Evolutionary conservation across 768 basidiomycete species (phyloP), one percentile per base, ranked within the genome.

Genomic region (Leccinellum rugosiceps): DNA sequence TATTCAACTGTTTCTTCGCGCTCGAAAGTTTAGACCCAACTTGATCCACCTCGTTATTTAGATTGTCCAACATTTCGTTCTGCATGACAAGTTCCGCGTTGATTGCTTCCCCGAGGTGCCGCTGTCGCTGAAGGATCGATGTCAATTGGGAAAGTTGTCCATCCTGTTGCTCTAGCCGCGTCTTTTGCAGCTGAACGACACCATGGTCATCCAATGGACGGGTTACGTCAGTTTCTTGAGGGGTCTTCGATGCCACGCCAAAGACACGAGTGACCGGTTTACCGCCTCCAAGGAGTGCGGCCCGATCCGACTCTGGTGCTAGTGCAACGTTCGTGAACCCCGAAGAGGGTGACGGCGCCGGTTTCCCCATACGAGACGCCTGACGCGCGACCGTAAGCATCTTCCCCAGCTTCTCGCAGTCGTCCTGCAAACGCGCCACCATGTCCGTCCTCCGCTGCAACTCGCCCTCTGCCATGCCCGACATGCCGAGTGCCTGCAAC

Each of bases 401-500:
- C 78, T 84, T 85, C 38, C 84, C 83, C 57, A 97, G 77, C 76
- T 88, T 91, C 76, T 90, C 90, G 76, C 91, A 88, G 70, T 98
- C 95, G 68, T 94, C 93, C 73, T 90, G 88, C 63, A 98, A 76
- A 57, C 88, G 80, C 54, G 87, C 89, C 51, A 94, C 85, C 86
- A 97, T 87, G 66, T 94, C 95, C 58, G 87, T 87, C 60, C 96
- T 79, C 55, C 96, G 77, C 74, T 89, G 87, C 65, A 93, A 77
- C 78, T 98, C 96, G n/a, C 96, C 96, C 71, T 93, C 86, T 62
- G 84, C 87, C 81, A 98, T 82, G 35, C 90, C 92, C 43, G 77
- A 76, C 70, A 83, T 71, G 8, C 78, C 88, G 35, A 92, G 78
- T 41, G 76, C 80, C 64, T 82, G 77, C 64, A 95, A 74, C 10